phyloP scores from a whole-genome alignment of 352 stramenopile species.

The Elongisporangium anandrum region DNA sequence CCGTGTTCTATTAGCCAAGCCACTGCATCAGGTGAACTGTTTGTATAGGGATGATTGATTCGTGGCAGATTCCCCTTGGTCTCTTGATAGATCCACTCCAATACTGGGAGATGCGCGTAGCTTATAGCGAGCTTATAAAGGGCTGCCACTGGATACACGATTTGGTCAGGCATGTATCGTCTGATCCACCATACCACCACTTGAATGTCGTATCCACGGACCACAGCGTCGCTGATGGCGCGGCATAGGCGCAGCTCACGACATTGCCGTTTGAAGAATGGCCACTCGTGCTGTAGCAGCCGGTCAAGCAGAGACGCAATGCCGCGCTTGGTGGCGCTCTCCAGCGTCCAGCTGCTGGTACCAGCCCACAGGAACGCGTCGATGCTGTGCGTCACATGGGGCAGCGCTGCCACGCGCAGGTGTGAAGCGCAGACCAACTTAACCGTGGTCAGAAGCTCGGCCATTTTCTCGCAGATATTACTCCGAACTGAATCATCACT shows the following conservation, averaged over 20 bases:
- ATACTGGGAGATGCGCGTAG: no score
- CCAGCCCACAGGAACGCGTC: background rate
- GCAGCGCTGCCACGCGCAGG: background rate
- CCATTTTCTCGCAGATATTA: no score
- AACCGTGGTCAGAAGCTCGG: no score
- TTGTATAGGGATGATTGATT: no score
- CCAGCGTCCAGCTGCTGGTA: background rate
- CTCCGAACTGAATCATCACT: no score
- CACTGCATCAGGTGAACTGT: no score
- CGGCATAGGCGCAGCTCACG: background rate
- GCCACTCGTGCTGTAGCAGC: background rate
- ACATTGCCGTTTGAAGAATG: background rate
- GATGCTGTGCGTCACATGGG: background rate
- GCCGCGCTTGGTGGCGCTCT: background rate
- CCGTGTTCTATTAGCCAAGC: no score
- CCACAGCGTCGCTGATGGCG: background rate
- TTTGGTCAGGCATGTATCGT: background rate
- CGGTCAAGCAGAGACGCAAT: background rate
- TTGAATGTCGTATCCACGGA: background rate
- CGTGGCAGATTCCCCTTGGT: no score
- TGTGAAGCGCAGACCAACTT: no score
- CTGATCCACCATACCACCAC: background rate
- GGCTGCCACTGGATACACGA: background rate
- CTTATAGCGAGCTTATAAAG: no score
- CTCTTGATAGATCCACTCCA: no score